Evolutionary conservation across 257 asterid species (phyloP), one percentile per base, ranked within the genome.

Genomic region (Perilla frutescens): DNA sequence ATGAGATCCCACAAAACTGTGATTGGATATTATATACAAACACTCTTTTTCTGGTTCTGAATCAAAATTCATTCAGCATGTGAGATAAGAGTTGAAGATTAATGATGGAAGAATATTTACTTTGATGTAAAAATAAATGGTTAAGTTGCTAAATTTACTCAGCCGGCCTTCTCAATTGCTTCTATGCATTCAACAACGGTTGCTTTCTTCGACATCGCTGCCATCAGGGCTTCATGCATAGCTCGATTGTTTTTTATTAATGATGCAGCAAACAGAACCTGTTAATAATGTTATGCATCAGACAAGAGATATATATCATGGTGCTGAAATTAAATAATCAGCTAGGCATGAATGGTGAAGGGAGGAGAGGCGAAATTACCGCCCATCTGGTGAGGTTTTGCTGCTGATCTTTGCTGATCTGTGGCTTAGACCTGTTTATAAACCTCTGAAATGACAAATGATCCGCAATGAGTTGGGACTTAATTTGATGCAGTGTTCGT

Each of bases 301-400:
- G 34, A 26, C 9, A 14, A 29, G 7, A 34, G 6, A 31, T 10
- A 7, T 6, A 26, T 64, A 5, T 4, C 50, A 44, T 1, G 9
- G 7, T 12, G 7, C 20, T 48, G 14, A 34, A 34, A 10, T 48
- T 6, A 48, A 8, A 50, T 8, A 50, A 13, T 50, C 56, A n/a
- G 56, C 56, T 7, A 3, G 20, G 12, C 34, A 65, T 0, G 47
- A 32, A 5, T 11, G 13, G 11, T 2, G 43, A 39, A 45, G 60
- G 26, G 43, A 83, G 13, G 11, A 5, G 43, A 39, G 49, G 60
- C 26, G 43, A 83, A 84, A 90, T 86, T 86, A 94, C 99, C 1
- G 97, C 99, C 97, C 99, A 94, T 90, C 99, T 81, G 41, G 99
- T 94, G 65, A 94, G 93, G 78, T 94, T 94, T 73, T 94, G 97